These are phyloP conservation scores for Talaromyces thailandensis DNA, from an alignment of 495 filamentous ascomycete genomes.

Conservation along the genomic window DNA sequence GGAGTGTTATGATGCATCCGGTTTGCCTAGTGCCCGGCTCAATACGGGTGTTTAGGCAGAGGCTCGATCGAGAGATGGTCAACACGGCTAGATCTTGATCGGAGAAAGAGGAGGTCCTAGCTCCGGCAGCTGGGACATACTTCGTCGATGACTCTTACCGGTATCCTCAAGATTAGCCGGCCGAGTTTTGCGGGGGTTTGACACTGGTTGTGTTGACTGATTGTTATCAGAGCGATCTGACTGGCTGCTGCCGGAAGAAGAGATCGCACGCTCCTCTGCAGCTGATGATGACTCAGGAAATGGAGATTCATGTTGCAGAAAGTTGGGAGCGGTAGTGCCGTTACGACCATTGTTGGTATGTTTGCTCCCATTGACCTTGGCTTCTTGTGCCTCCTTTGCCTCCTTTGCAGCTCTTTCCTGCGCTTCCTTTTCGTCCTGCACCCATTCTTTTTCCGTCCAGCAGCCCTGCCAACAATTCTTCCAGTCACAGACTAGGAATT, in stretches of 20 bases:
- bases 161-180: slow-evolving; percentile 29
- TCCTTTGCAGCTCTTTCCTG: slow-evolving; percentile 28
- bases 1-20: background rate
- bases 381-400: slow-evolving; percentile 16
- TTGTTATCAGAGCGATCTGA: slow-evolving; percentile 8
- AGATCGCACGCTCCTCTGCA: slow-evolving; percentile 50
- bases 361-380: slow-evolving; percentile 5
- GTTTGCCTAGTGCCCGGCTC: background rate
- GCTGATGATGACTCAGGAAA: background rate
- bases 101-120: slow-evolving; percentile 72
- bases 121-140: slow-evolving; percentile 42
- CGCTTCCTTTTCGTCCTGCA: slow-evolving; percentile 62
- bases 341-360: background rate
- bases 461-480: slow-evolving; percentile 92
- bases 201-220: slow-evolving; percentile 1
- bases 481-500: slow-evolving; percentile 87
- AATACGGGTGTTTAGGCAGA: too few relatives aligned
- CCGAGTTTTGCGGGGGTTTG: slow-evolving; percentile 17
- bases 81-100: slow-evolving; percentile 38
- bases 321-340: slow-evolving; percentile 8
- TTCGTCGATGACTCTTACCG: slow-evolving; percentile 21
- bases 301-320: background rate
- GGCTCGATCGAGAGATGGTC: background rate
- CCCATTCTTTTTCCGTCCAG: slow-evolving; percentile 75
- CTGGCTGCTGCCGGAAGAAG: slow-evolving; percentile 58